These are phyloP conservation scores for Panellus pusillus DNA, from an alignment of 768 basidiomycete species.

Conservation along the genomic window DNA sequence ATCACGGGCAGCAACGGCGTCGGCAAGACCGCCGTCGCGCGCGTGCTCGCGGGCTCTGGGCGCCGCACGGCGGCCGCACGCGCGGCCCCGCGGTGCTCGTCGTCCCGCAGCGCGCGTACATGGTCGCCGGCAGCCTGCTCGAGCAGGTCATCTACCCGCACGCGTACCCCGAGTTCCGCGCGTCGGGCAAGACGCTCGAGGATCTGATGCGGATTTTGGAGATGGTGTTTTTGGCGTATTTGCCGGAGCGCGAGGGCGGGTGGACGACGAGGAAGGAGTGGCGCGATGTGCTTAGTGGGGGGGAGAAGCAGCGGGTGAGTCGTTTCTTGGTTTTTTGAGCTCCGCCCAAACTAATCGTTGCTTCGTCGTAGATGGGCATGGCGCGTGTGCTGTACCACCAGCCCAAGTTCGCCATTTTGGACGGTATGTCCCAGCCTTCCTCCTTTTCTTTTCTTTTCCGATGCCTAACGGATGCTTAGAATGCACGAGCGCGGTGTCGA, in stretches of 20 bases:
- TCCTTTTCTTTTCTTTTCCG: not conserved
- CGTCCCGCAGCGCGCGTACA: slow-evolving; percentile 91
- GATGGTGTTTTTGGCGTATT: slow-evolving; percentile 79
- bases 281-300: slow-evolving; percentile 93
- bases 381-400: slow-evolving; percentile 90
- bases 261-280: slow-evolving; percentile 91
- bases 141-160: slow-evolving; percentile 96
- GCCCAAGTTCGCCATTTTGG: slow-evolving; percentile 81
- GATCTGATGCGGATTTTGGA: slow-evolving; percentile 79
- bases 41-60: slow-evolving; percentile 90
- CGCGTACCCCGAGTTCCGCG: slow-evolving; percentile 70
- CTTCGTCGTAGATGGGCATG: slow-evolving; percentile 81
- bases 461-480: slow-evolving; percentile 43
- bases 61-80: slow-evolving; percentile 46
- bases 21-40: slow-evolving; percentile 86
- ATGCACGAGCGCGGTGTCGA: slow-evolving; percentile 93
- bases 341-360: no score
- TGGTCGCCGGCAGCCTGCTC: slow-evolving; percentile 82
- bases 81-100: slow-evolving; percentile 64
- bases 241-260: slow-evolving; percentile 87
- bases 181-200: slow-evolving; percentile 57
- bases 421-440: slow-evolving; percentile 53
- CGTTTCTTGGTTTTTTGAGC: not conserved
- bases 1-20: slow-evolving; percentile 93
- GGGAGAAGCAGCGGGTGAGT: slow-evolving; percentile 89